Evolutionary conservation across 352 stramenopile species (phyloP).

Genomic region (Globisporangium paddicum): DNA sequence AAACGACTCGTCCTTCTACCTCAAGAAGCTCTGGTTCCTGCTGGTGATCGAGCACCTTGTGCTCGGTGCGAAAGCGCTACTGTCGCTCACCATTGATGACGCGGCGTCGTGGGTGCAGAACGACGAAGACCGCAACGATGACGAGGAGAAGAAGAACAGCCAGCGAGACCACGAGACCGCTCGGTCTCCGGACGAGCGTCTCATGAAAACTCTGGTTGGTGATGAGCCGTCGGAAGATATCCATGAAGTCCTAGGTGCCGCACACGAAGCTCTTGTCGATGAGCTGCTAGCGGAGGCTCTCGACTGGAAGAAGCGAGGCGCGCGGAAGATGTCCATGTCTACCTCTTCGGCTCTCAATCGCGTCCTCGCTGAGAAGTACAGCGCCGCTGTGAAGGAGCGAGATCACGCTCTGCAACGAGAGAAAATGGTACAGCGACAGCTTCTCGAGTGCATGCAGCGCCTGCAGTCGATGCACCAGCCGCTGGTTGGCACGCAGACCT

Average conservation of each 20-base stretch:
- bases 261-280: constrained; percentile 10
- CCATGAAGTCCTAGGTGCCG: background rate
- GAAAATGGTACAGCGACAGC: constrained; percentile 17
- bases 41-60: constrained; percentile 64
- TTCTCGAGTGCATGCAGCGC: constrained; percentile 21
- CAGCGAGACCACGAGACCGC: constrained; percentile 8
- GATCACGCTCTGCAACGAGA: constrained; percentile 38
- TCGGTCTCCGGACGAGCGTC: background rate
- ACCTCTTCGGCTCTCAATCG: constrained; percentile 24
- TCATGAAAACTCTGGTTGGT: background rate
- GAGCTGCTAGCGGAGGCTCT: constrained; percentile 12
- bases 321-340: background rate
- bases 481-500: background rate
- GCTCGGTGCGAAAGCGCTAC: constrained; percentile 52
- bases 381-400: constrained; percentile 28
- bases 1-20: constrained; percentile 20
- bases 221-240: background rate
- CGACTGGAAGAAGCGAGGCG: constrained; percentile 7
- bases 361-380: constrained; percentile 42
- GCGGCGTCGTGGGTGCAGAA: constrained; percentile 64
- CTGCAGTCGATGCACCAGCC: constrained; percentile 2
- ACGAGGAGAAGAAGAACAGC: constrained; percentile 23
- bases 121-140: constrained; percentile 56
- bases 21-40: constrained; percentile 60
- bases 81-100: constrained; percentile 67